Conservation (phyloP, 2,329 filamentous ascomycete genomes). For the Atkinsonella hypoxylon region DNA sequence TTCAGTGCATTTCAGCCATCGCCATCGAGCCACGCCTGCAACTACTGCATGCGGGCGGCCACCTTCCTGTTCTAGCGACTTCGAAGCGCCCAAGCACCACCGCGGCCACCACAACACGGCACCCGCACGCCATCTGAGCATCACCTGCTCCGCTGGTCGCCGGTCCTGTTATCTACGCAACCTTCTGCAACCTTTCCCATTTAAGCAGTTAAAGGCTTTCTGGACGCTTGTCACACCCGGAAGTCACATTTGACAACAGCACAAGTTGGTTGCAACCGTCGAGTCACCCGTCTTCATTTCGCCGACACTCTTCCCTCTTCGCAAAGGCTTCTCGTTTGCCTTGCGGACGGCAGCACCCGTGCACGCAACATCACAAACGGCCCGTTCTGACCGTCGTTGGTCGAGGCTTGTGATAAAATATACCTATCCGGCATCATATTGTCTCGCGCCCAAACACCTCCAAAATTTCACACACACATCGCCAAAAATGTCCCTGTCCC, state of each 20-base stretch:
- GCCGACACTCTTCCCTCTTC: not conserved
- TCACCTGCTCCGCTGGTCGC: constrained; percentile 3
- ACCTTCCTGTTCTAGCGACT: constrained; percentile 10
- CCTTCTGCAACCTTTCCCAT: constrained; percentile 9
- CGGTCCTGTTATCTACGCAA: not conserved
- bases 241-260: not conserved
- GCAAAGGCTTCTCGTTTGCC: not conserved
- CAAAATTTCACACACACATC: not conserved
- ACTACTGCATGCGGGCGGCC: not conserved
- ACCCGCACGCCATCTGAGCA: not conserved
- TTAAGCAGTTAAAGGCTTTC: not conserved
- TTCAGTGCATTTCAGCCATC: not conserved
- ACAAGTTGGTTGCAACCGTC: not conserved
- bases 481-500: constrained; percentile 42
- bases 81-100: not conserved
- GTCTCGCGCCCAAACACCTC: not conserved
- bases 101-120: not conserved
- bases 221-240: not conserved
- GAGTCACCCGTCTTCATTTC: not conserved
- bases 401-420: not conserved
- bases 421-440: not conserved
- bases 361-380: not conserved
- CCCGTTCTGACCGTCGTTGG: not conserved
- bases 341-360: constrained; percentile 1
- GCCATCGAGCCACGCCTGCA: not conserved